Base-by-base conservation (phyloP, 768 basidiomycete genomes). In the Pulveroboletus ravenelii region DNA sequence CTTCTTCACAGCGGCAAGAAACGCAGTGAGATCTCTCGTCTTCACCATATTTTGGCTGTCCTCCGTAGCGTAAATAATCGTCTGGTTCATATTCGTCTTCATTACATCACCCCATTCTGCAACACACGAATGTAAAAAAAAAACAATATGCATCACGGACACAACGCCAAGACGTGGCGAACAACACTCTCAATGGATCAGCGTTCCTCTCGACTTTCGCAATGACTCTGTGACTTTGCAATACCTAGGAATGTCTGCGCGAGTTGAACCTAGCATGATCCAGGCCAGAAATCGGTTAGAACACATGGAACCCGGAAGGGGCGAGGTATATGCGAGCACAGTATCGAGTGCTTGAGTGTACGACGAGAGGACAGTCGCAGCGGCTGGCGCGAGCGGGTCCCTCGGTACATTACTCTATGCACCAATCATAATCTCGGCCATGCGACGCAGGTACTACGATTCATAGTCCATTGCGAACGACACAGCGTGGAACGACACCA, bases 401-500 rank as follows among this genome's bases (percentile, higher is more conserved):
- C 54, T 62, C 1, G 77, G 77, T 0, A 74, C 74, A 31, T 58
- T 66, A 31, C 67, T 74, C 52, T 81, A 75, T 3, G 74, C 69
- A 41, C 77, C 74, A 6, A 56, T 59, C 0, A 82, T 80, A 17
- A 82, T 71, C 5, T 74, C 61, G 1, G 73, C 71, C 82, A 84
- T 84, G 15, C 73, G 67, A 20, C 70, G 70, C 18, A 84, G 63
- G 41, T 56, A 53, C 5, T 7, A 36, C 39, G 53, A 58, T n/a
- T n/a, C n/a, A 7, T 38, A 66, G 65, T 5, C 79, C n/a, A n/a
- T n/a, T n/a, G n/a, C 82, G 37, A 84, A 83, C 0, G 77, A 73
- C n/a, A 84, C 77, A 0, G 81, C 60, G 40, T 84, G 82, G 57
- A 83, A 78, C 0, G 81, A 80, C 1, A 81, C 64, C 0, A 79